These are phyloP conservation scores for Lipomyces starkeyi DNA, from an alignment of 805 yeast genomes.

Conservation along the genomic window DNA sequence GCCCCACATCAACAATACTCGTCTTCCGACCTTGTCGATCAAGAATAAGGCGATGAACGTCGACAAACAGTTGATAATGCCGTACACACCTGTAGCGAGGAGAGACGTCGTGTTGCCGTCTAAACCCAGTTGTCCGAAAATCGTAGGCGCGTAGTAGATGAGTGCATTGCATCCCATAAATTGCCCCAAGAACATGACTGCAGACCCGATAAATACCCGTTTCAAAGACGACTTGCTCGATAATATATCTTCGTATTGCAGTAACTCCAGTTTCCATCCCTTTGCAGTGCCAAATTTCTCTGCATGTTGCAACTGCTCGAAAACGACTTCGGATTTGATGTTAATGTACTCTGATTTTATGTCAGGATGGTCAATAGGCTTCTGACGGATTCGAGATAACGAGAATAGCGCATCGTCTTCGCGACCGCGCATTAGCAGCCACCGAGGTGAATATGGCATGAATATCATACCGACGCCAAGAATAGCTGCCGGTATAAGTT, in stretches of 20 bases:
- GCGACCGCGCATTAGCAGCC: conserved; percentile 45
- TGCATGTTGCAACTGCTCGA: conserved; percentile 33
- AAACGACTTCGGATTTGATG: conserved; percentile 40
- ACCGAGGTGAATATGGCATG: conserved; percentile 62
- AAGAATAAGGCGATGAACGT: conserved; percentile 61
- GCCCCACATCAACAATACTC: conserved; percentile 64
- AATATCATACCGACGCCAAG: conserved; percentile 51
- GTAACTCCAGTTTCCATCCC: conserved; percentile 6
- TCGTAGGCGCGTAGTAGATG: conserved; percentile 54
- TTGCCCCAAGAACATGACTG: conserved; percentile 19
- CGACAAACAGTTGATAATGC: conserved; percentile 51
- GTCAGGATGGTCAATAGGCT: conserved; percentile 24
- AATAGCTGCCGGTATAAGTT: conserved; percentile 55
- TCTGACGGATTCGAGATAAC: conserved; percentile 38
- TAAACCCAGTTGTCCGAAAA: conserved; percentile 56
- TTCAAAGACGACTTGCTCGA: conserved; percentile 8
- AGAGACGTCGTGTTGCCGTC: conserved; percentile 54
- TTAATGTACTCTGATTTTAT: conserved; percentile 37
- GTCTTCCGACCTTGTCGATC: conserved; percentile 69
- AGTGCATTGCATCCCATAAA: conserved; percentile 36
- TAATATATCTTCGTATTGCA: conserved; percentile 5
- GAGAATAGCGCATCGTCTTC: conserved; percentile 40
- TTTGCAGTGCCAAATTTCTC: conserved; percentile 42
- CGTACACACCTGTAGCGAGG: conserved; percentile 54
- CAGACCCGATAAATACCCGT: conserved; percentile 19